Conservation (phyloP, 768 basidiomycete genomes). For the Serendipita sp. region DNA sequence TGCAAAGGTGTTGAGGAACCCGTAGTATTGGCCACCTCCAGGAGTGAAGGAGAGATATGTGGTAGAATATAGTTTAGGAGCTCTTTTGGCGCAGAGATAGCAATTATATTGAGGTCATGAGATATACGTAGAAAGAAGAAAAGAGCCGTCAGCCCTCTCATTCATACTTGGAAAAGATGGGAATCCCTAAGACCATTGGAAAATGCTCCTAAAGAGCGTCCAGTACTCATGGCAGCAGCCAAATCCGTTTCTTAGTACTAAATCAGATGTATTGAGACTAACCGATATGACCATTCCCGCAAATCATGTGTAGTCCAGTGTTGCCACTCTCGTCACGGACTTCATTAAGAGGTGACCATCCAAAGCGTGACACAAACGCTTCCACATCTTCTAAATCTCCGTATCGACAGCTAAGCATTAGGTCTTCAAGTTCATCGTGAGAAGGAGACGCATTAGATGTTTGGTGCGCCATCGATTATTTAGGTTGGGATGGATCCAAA, state of each 20-base stretch:
- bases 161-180: too few relatives aligned
- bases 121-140: slow-evolving; percentile 6
- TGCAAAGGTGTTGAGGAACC: slow-evolving; percentile 67
- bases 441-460: slow-evolving; percentile 13
- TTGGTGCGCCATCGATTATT: background rate
- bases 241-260: background rate
- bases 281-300: slow-evolving; percentile 83
- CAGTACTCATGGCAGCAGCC: background rate
- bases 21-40: slow-evolving; percentile 48
- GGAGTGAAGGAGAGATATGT: slow-evolving; percentile 32
- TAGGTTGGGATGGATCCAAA: too few relatives aligned
- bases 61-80: slow-evolving; percentile 60
- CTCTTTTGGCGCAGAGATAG: slow-evolving; percentile 37
- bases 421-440: slow-evolving; percentile 35
- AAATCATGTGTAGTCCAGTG: slow-evolving; percentile 69
- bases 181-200: background rate
- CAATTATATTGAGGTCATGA: background rate
- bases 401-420: slow-evolving; percentile 73
- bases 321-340: slow-evolving; percentile 65
- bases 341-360: slow-evolving; percentile 28
- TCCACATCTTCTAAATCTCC: slow-evolving; percentile 72
- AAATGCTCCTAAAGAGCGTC: background rate
- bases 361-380: slow-evolving; percentile 44
- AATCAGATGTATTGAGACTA: slow-evolving; percentile 9
- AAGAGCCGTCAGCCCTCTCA: slow-evolving; percentile 13